A percentile compares a stretch with the other conserved stretches of the same genome.
These are phyloP conservation scores for Solanum bulbocastanum DNA, from an alignment of 257 asterid genomes.

Conservation along the genomic window DNA sequence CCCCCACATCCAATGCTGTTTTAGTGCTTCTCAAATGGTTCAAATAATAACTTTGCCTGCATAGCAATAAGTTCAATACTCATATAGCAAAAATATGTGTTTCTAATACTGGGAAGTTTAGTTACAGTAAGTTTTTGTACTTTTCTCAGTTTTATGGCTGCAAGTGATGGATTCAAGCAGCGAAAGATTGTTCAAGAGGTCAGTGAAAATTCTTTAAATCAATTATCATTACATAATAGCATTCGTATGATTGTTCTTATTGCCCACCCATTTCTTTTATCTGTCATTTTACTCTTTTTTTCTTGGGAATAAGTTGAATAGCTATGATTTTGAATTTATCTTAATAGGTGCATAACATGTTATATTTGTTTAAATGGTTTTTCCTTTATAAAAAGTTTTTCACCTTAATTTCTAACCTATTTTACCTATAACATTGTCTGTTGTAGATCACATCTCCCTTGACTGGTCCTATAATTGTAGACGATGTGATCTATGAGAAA, in stretches of 20 bases:
- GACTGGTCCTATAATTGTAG: slow-evolving; percentile 81
- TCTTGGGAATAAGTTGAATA: background rate
- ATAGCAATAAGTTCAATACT: background rate
- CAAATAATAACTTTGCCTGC: background rate
- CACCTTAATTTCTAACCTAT: background rate
- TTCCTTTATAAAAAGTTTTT: background rate
- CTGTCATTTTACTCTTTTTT: background rate
- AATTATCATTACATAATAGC: background rate
- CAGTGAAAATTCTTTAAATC: background rate
- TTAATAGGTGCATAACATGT: background rate
- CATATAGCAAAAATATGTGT: background rate
- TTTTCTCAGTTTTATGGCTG: slow-evolving; percentile 62
- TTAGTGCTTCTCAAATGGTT: background rate
- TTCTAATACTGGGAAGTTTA: background rate
- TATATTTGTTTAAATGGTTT: background rate
- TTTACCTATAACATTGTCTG: background rate
- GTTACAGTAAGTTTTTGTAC: background rate
- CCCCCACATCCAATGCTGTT: background rate
- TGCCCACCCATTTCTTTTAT: background rate
- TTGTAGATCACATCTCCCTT: slow-evolving; percentile 57
- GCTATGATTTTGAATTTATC: background rate
- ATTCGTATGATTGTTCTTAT: background rate
- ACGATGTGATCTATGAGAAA: slow-evolving; percentile 69
- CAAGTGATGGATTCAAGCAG: slow-evolving; percentile 74
- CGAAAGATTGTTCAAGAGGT: slow-evolving; percentile 65